A percentile compares a stretch with the other conserved stretches of the same genome.
These are phyloP conservation scores for Neolentinus lepideus DNA, from an alignment of 1,284 basidiomycete genomes.

Conservation along the genomic window DNA sequence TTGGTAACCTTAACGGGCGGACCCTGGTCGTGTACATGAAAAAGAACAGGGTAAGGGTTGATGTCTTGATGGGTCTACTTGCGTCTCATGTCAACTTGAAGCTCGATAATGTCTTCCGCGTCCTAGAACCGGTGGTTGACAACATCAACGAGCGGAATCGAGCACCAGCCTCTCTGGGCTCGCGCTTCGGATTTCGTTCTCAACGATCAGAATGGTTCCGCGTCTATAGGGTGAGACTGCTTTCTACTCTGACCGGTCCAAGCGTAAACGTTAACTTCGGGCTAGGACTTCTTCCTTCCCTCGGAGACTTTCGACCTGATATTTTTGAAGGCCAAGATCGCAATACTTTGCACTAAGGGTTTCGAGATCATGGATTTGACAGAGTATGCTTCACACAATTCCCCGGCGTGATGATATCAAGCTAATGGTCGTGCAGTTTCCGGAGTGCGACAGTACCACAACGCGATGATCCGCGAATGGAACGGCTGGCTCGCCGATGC, in stretches of 20 bases:
- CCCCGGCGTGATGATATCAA: neutral
- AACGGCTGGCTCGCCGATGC: constrained; percentile 73
- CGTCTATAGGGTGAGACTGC: constrained; percentile 57
- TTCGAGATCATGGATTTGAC: constrained; percentile 96
- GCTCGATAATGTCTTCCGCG: constrained; percentile 88
- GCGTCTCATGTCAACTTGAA: constrained; percentile 16
- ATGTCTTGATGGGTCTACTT: neutral
- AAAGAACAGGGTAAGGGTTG: constrained; percentile 74
- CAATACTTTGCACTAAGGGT: constrained; percentile 88
- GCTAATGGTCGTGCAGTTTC: constrained; percentile 40
- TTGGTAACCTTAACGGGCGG: constrained; percentile 78
- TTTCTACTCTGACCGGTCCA: neutral
- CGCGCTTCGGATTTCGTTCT: constrained; percentile 67
- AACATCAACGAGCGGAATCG: constrained; percentile 75
- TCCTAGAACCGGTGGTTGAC: constrained; percentile 86
- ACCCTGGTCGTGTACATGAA: constrained; percentile 95
- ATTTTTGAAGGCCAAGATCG: constrained; percentile 88
- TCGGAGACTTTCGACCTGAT: constrained; percentile 86
- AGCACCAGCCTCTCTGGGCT: constrained; percentile 58
- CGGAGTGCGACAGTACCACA: constrained; percentile 85
- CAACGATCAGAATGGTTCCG: constrained; percentile 90
- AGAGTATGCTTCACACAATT: constrained; percentile 46
- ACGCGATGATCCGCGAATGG: constrained; percentile 67
- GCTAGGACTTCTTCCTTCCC: constrained; percentile 83
- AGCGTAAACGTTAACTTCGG: neutral